Percentiles rank a stretch among this genome's conserved stretches.
Conservation (phyloP, 2,329 filamentous ascomycete genomes). For the Coniella lustricola region DNA sequence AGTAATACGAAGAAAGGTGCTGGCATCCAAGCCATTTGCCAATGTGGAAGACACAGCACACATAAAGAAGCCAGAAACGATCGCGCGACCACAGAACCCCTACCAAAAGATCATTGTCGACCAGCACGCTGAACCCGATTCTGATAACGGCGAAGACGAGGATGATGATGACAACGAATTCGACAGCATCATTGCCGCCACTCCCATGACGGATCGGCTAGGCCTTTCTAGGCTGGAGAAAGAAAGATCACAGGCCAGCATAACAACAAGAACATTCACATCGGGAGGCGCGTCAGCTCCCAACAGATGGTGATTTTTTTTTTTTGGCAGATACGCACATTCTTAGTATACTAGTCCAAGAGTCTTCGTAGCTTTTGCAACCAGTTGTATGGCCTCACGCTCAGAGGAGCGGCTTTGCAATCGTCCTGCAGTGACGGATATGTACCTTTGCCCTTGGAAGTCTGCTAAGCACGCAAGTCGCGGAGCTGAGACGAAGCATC, state of each 20-base stretch:
- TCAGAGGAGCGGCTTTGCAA: too few species aligned
- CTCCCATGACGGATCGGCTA: constrained; percentile 78
- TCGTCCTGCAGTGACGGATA: too few species aligned
- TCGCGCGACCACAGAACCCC: constrained; percentile 49
- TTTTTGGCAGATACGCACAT: too few species aligned
- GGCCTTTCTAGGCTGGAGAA: constrained; percentile 55
- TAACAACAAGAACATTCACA: constrained; percentile 45
- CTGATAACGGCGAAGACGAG: constrained; percentile 33
- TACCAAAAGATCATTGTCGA: constrained; percentile 60
- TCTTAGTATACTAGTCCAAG: background rate
- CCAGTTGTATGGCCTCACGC: too few species aligned
- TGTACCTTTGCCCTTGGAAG: too few species aligned
- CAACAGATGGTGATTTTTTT: constrained; percentile 32
- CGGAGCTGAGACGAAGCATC: background rate
- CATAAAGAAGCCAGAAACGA: constrained; percentile 54
- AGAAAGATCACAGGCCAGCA: constrained; percentile 41
- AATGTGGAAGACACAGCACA: constrained; percentile 43
- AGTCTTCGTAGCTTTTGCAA: background rate
- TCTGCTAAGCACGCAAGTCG: background rate
- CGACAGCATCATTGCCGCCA: constrained; percentile 88
- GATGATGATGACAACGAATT: constrained; percentile 70
- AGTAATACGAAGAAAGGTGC: constrained; percentile 80
- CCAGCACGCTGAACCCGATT: constrained; percentile 53
- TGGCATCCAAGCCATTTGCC: constrained; percentile 83
- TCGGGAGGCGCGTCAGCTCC: constrained; percentile 43